Percentiles rank a stretch among this genome's conserved stretches.
Conservation (phyloP, 1,284 basidiomycete species). For the Anthracocystis setariae region DNA sequence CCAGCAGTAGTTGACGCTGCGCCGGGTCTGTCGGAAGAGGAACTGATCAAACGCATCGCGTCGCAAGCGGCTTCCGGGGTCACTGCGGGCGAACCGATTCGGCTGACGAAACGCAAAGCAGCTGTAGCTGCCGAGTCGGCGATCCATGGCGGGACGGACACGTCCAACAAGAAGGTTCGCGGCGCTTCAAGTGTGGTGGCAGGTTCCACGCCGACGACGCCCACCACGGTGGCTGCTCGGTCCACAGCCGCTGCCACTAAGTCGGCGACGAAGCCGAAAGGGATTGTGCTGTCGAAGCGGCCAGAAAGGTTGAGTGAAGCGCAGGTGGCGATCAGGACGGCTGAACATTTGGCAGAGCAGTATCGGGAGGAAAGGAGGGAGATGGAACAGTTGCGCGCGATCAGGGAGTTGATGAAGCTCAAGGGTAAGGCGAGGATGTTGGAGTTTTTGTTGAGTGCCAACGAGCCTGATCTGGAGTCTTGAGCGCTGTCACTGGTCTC, state of each 20-base stretch:
- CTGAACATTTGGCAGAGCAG: conserved; percentile 31
- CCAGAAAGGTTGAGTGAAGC: neutral
- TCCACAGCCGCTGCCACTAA: neutral
- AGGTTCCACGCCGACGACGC: neutral
- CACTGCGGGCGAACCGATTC: conserved; percentile 21
- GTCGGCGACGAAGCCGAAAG: conserved; percentile 1
- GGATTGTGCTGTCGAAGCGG: conserved; percentile 1
- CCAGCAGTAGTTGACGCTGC: neutral
- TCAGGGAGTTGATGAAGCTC: conserved; percentile 46
- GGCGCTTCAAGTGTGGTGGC: conserved; percentile 14
- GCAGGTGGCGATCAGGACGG: conserved; percentile 17
- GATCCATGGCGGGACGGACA: conserved; percentile 18
- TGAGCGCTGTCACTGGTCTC: no score
- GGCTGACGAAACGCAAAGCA: conserved; percentile 45
- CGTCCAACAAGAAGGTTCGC: conserved; percentile 26
- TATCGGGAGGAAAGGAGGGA: conserved; percentile 35
- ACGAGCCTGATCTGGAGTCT: neutral
- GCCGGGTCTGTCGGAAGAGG: conserved; percentile 23
- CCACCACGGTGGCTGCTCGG: conserved; percentile 1
- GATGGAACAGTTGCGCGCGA: conserved; percentile 54
- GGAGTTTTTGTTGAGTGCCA: conserved; percentile 44
- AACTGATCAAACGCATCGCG: conserved; percentile 34
- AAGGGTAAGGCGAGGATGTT: conserved; percentile 38
- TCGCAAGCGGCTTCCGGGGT: conserved; percentile 28
- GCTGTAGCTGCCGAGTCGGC: conserved; percentile 44